phyloP scores from a whole-genome alignment of 257 asterid genomes.

The Ligustrum vulgare region DNA sequence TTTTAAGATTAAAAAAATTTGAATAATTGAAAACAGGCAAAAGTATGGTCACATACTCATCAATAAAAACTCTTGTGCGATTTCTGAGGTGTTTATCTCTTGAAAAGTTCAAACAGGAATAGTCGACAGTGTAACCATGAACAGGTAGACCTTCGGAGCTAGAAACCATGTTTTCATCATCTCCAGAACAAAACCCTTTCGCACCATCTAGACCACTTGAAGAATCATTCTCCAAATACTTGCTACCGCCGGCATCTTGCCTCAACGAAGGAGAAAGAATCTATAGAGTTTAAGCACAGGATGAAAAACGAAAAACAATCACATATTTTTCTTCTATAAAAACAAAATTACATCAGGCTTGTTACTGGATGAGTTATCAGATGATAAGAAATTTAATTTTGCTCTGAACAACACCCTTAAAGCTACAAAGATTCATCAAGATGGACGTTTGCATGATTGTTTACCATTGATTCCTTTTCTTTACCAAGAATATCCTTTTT shows the following conservation, averaged over 20 bases:
- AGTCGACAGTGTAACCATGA: conserved; percentile 43
- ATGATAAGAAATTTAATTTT: too few relatives aligned
- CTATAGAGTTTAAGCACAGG: conserved; percentile 37
- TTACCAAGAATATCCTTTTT: conserved; percentile 25
- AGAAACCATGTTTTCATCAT: conserved; percentile 95
- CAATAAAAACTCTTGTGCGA: conserved; percentile 95
- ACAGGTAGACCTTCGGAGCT: conserved; percentile 42
- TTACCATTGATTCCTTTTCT: conserved; percentile 29
- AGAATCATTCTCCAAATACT: conserved; percentile 49
- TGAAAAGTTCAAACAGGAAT: conserved; percentile 49
- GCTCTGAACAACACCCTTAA: too few relatives aligned
- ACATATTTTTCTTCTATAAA: background rate
- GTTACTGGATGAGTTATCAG: too few relatives aligned
- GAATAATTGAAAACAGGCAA: background rate
- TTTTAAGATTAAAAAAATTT: conserved; percentile 8
- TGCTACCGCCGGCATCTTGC: conserved; percentile 45
- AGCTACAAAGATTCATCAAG: conserved; percentile 35
- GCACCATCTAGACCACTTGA: conserved; percentile 66
- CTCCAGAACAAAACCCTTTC: conserved; percentile 47
- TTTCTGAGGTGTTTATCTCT: conserved; percentile 95
- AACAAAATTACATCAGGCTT: too few relatives aligned
- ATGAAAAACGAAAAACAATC: conserved; percentile 3
- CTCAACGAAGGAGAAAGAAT: conserved; percentile 77
- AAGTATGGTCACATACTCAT: conserved; percentile 71
- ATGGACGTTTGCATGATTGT: conserved; percentile 26